Base-by-base conservation (phyloP, 192 early-diverging fungal genomes). In the Backusella morwellensis region DNA sequence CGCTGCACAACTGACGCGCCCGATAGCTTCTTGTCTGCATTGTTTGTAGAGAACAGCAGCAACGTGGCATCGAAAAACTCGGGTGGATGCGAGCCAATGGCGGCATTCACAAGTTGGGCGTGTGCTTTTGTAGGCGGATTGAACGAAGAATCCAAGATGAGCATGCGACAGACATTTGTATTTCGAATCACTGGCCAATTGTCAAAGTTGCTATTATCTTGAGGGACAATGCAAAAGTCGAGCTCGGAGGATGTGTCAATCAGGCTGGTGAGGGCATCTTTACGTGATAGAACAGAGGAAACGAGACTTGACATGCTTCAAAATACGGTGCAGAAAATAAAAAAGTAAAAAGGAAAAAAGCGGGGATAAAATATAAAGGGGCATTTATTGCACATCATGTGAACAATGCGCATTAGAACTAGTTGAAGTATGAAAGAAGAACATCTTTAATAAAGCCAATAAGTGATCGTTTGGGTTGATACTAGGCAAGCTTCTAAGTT, bases 141-240 rank as follows among this genome's bases (percentile, higher is more conserved):
- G 81, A 94, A 94, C 7, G 92, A 92, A 42, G 92, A 90, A 80
- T 94, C 93, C 32, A 94, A 85, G 11, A 93, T 85, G 14, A 79
- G 68, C 21, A 79, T 26, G 21, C 68, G 73, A 47, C 36, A 4
- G 81, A 90, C 26, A 90, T 56, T 23, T 14, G 3, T 26, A 40
- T 38, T 26, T 38, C 19, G 19, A 12, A 23, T 17, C 8, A 15
- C 66, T 34, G 23, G 14, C 32, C 34, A 15, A 19, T 17, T 2
- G 17, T 35, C 32, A 32, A 32, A 2, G 32, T 35, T 3, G 8
- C 9, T 12, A 40, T 40, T 40, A 14, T 19, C 23, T 26, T 11
- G 72, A 35, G 38, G 67, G 14, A 40, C 44, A 12, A 35, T 50
- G 34, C 34, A 75, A 42, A 75, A 75, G 12, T 75, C 74, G 4